These are phyloP conservation scores for Mycotypha africana DNA, from an alignment of 371 early-diverging fungal genomes.

Conservation along the genomic window DNA sequence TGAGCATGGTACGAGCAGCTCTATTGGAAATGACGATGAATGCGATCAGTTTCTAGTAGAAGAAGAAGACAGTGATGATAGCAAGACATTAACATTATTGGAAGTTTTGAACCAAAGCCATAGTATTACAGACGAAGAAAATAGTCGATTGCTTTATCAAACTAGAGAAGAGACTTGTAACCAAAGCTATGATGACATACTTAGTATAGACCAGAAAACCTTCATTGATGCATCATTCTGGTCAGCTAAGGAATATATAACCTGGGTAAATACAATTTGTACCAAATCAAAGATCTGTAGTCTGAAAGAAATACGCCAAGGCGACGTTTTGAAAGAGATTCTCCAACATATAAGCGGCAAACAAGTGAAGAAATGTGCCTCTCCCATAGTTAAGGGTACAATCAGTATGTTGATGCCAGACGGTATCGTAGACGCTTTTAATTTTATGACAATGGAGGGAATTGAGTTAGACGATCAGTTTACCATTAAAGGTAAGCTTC, in stretches of 20 bases:
- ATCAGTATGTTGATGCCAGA: conserved; percentile 42
- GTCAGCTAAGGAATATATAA: conserved; percentile 44
- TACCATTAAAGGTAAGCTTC: conserved; percentile 48
- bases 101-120: neutral
- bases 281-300: conserved; percentile 33
- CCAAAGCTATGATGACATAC: too few relatives aligned
- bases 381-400: conserved; percentile 22
- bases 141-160: neutral
- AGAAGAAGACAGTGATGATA: neutral
- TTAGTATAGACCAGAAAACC: too few relatives aligned
- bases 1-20: neutral
- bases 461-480: conserved; percentile 44
- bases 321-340: conserved; percentile 47
- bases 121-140: neutral
- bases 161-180: neutral
- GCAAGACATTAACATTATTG: neutral
- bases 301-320: conserved; percentile 45
- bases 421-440: conserved; percentile 50
- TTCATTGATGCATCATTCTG: neutral
- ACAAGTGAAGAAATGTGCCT: conserved; percentile 29
- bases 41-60: conserved; percentile 1
- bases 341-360: conserved; percentile 50
- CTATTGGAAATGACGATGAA: conserved; percentile 4
- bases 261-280: conserved; percentile 54
- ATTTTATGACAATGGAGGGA: conserved; percentile 54